Conservation (phyloP, 768 basidiomycete genomes). For the Russula emetica region DNA sequence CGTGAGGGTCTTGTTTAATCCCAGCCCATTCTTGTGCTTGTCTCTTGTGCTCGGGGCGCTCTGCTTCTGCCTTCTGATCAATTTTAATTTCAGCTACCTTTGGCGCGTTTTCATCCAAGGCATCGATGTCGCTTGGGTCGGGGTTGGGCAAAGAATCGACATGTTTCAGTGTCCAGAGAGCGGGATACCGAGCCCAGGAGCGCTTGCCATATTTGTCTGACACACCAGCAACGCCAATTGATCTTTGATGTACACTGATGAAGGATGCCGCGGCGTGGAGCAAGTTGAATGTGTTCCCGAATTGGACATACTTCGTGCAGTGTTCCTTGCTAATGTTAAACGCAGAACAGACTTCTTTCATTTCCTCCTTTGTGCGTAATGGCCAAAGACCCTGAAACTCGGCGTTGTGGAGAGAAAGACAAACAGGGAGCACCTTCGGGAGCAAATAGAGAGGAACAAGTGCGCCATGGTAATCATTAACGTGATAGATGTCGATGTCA, state of each 20-base stretch:
- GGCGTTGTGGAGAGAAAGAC: conserved; percentile 92
- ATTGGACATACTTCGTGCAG: conserved; percentile 96
- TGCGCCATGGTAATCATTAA: conserved; percentile 95
- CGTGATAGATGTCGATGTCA: conserved; percentile 87
- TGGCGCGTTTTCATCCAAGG: conserved; percentile 75
- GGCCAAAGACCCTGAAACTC: conserved; percentile 98
- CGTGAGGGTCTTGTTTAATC: conserved; percentile 83
- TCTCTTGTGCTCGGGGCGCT: conserved; percentile 84
- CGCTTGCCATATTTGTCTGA: conserved; percentile 98
- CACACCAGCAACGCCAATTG: conserved; percentile 90
- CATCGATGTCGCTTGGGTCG: conserved; percentile 91
- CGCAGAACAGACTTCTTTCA: conserved; percentile 97
- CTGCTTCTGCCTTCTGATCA: conserved; percentile 79
- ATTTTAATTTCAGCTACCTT: conserved; percentile 68
- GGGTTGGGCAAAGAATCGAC: conserved; percentile 95
- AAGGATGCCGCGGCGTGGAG: conserved; percentile 90
- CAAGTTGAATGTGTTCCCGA: conserved; percentile 96
- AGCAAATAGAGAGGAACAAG: conserved; percentile 87
- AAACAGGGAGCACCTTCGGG: conserved; percentile 85
- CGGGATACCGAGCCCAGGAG: conserved; percentile 94
- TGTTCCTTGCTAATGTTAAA: conserved; percentile 97
- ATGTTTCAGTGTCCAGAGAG: conserved; percentile 91
- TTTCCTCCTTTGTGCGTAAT: conserved; percentile 92
- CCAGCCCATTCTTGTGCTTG: conserved; percentile 96
- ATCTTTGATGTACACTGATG: conserved; percentile 91